Evolutionary conservation across 2,329 filamentous ascomycete genomes (phyloP).

Genomic region (Blumeria graminis): DNA sequence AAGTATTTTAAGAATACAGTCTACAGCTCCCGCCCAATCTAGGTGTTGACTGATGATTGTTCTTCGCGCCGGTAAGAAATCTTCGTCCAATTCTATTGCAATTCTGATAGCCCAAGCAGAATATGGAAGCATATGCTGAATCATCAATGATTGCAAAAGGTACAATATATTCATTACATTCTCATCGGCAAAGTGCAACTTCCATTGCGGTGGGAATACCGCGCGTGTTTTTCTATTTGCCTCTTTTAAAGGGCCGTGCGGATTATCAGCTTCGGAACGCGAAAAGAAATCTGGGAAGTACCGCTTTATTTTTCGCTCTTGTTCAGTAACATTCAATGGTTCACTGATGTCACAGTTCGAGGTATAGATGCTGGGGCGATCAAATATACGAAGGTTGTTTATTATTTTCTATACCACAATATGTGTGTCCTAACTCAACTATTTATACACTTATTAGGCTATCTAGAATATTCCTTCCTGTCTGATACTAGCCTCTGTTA

Average conservation of each 20-base stretch:
- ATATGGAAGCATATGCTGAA: too few species aligned
- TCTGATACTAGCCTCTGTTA: too few species aligned
- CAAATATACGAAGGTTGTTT: too few species aligned
- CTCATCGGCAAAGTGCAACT: neutral
- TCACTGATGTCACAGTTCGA: too few species aligned
- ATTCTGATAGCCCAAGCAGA: too few species aligned
- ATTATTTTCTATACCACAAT: too few species aligned
- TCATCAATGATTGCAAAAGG: neutral
- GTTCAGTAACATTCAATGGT: too few species aligned
- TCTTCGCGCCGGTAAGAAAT: neutral
- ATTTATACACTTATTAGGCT: too few species aligned
- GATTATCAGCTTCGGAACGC: neutral
- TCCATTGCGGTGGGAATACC: neutral
- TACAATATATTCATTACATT: neutral
- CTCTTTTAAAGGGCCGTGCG: neutral
- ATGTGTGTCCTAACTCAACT: too few species aligned
- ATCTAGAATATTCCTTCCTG: too few species aligned
- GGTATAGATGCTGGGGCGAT: too few species aligned
- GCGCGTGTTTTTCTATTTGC: neutral
- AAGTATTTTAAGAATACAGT: neutral
- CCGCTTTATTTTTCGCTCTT: neutral
- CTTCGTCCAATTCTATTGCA: too few species aligned
- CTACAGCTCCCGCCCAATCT: neutral
- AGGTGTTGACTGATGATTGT: neutral
- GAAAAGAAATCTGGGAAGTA: neutral